phyloP scores from a whole-genome alignment of 2,329 filamentous ascomycete genomes.

The Xylaria multiplex region DNA sequence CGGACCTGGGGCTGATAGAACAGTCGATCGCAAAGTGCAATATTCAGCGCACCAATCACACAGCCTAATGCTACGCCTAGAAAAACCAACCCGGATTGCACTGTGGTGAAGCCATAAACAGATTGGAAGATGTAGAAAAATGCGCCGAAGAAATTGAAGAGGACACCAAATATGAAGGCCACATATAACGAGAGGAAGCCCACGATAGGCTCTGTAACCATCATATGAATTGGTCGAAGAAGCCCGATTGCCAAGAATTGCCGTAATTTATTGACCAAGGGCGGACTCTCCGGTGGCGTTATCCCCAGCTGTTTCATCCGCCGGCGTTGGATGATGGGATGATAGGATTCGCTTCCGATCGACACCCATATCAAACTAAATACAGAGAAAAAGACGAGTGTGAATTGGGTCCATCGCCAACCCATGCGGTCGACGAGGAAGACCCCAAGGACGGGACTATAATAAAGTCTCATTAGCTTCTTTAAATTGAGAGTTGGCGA shows the following conservation, averaged over 20 bases:
- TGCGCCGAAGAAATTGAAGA: conserved; percentile 64
- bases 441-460: conserved; percentile 59
- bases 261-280: conserved; percentile 43
- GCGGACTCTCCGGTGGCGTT: conserved; percentile 40
- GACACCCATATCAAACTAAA: conserved; percentile 52
- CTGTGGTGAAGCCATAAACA: conserved; percentile 57
- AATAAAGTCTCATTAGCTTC: conserved; percentile 31
- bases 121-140: conserved; percentile 60
- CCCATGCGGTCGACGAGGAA: conserved; percentile 57
- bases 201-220: conserved; percentile 71
- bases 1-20: conserved; percentile 54
- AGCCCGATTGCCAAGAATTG: conserved; percentile 56
- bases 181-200: conserved; percentile 64
- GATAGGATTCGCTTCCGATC: conserved; percentile 65
- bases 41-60: conserved; percentile 54
- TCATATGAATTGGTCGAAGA: conserved; percentile 65
- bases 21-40: conserved; percentile 54
- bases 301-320: conserved; percentile 52
- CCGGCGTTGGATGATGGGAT: conserved; percentile 59
- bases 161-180: conserved; percentile 61
- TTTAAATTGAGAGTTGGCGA: neutral
- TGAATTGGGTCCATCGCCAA: conserved; percentile 67
- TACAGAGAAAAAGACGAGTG: conserved; percentile 58
- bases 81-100: conserved; percentile 58
- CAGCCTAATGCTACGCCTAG: conserved; percentile 59